Conservation (phyloP, 768 basidiomycete genomes). For the Termitomyces eurrhizus region DNA sequence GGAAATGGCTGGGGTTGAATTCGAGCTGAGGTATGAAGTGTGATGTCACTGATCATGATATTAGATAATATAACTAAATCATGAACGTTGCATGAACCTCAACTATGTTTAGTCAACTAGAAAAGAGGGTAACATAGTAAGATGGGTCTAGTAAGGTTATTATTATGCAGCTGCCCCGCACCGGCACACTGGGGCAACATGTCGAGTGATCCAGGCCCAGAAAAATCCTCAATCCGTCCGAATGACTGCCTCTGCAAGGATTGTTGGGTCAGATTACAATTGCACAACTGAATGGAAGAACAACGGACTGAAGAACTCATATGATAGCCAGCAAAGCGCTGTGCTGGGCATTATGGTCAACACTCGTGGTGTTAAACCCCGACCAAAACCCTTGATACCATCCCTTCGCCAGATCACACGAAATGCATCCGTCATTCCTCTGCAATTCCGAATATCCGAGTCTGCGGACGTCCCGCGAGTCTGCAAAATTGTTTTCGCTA, state of each 20-base stretch:
- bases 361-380: constrained; percentile 89
- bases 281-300: constrained; percentile 1
- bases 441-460: constrained; percentile 74
- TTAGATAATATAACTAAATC: constrained; percentile 14
- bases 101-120: constrained; percentile 4
- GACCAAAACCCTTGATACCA: constrained; percentile 77
- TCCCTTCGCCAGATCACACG: constrained; percentile 85
- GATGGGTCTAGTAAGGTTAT: constrained; percentile 5
- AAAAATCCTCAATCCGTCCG: constrained; percentile 36
- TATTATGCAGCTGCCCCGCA: constrained; percentile 9
- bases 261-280: constrained; percentile 10
- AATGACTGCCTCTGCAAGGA: constrained; percentile 57
- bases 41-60: constrained; percentile 15
- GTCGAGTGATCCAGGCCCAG: constrained; percentile 4
- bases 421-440: constrained; percentile 86
- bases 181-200: constrained; percentile 4
- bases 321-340: constrained; percentile 95
- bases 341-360: constrained; percentile 96
- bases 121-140: constrained; percentile 12
- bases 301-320: constrained; percentile 95
- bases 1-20: constrained; percentile 12
- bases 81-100: constrained; percentile 7
- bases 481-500: constrained; percentile 95
- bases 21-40: constrained; percentile 7
- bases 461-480: constrained; percentile 91